These are phyloP conservation scores for Talaromyces sp. DNA, from an alignment of 2,329 filamentous ascomycete genomes.

Conservation along the genomic window DNA sequence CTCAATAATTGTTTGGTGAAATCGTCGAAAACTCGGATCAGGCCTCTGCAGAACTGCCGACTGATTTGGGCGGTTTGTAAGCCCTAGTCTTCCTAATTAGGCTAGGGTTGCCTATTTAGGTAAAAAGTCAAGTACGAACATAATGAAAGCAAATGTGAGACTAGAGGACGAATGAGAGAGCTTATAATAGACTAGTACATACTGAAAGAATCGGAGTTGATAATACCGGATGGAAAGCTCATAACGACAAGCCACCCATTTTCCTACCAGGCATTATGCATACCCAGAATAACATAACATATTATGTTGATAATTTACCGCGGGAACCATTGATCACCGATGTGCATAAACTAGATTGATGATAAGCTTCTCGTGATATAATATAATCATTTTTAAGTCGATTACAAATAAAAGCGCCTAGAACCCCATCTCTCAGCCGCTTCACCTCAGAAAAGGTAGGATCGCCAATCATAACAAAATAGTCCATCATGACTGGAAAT, in stretches of 20 bases:
- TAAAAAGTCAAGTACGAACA: background rate
- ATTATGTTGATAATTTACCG: background rate
- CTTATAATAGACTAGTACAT: background rate
- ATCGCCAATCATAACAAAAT: background rate
- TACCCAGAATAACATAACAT: background rate
- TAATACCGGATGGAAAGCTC: background rate
- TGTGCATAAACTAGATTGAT: background rate
- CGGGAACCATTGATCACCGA: background rate
- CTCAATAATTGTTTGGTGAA: background rate
- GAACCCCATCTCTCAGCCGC: background rate
- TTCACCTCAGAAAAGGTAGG: background rate
- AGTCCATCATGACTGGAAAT: background rate
- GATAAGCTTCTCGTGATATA: background rate
- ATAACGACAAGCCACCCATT: background rate
- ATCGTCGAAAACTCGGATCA: background rate
- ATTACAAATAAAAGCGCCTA: background rate
- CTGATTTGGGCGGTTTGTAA: background rate
- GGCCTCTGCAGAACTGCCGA: background rate
- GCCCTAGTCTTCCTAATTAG: constrained; percentile 1
- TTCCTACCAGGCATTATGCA: background rate
- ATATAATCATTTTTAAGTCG: background rate
- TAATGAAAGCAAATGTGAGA: background rate
- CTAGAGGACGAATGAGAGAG: background rate
- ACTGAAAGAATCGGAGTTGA: background rate
- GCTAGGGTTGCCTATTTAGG: background rate